phyloP scores from a whole-genome alignment of 176 grass and related monocot species.

The Juncus inflexus region DNA sequence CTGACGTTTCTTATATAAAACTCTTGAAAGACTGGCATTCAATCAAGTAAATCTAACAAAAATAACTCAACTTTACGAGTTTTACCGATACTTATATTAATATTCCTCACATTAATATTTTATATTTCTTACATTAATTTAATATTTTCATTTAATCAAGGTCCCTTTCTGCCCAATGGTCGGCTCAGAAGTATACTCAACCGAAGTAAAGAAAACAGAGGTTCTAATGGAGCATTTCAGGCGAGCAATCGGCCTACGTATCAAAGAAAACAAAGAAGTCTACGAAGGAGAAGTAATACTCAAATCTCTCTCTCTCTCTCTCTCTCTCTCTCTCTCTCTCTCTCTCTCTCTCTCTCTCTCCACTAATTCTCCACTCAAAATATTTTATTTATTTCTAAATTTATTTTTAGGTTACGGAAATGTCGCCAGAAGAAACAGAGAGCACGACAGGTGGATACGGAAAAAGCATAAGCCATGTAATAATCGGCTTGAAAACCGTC shows the following conservation, averaged over 20 bases:
- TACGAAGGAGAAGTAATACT: conserved; percentile 85
- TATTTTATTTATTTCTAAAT: background rate
- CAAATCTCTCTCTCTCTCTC: conserved; percentile 5
- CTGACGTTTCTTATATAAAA: background rate
- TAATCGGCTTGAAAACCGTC: conserved; percentile 93
- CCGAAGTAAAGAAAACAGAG: conserved; percentile 98
- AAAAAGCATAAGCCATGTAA: conserved; percentile 83
- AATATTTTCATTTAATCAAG: conserved; percentile 32
- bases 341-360: background rate
- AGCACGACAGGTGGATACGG: conserved; percentile 72
- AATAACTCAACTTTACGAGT: background rate
- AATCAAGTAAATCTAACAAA: background rate
- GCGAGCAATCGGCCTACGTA: conserved; percentile 85
- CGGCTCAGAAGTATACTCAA: conserved; percentile 94
- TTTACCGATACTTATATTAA: background rate
- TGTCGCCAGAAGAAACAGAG: conserved; percentile 86
- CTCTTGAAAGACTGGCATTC: background rate
- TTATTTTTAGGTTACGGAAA: conserved; percentile 70
- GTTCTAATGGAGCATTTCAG: conserved; percentile 92
- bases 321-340: background rate
- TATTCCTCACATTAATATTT: background rate
- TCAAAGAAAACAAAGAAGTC: conserved; percentile 97
- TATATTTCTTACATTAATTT: background rate
- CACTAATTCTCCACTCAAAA: background rate
- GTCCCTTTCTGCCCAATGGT: conserved; percentile 99